Base-by-base conservation (phyloP, 768 basidiomycete genomes). In the Trametes elegans region DNA sequence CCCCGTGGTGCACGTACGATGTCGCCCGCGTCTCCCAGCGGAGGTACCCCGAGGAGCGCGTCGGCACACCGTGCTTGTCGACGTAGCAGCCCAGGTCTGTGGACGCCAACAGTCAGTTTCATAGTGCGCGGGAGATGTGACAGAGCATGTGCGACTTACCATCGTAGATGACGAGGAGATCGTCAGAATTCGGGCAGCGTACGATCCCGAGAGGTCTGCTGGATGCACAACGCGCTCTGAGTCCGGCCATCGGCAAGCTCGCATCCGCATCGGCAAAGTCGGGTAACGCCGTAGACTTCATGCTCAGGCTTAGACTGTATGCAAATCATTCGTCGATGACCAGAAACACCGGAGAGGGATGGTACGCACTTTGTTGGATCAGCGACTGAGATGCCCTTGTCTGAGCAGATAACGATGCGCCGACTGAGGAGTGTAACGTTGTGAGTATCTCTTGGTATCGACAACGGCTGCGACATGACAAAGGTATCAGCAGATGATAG, bases 71-170 rank as follows among this genome's bases (percentile, higher is more conserved):
- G 57, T 82, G 76, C 51, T 82, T 85, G 52, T 85, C 80, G 62
- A 91, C 81, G 66, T 87, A 93, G 63, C 82, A 89, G 13, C 90
- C 91, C 35, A 91, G 71, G 26, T 79, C 91, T 92, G 56, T 7
- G 29, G 11, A 7, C 3, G 11, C 5, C 10, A 10, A 19, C 6
- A 21, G n/a, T 8, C 11, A 3, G 9, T 2, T 2, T 18, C 29
- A n/a, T n/a, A 32, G 40, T 11, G 10, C 10, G 9, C 9, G 24
- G 35, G 43, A 9, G n/a, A 44, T 45, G 23, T 21, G n/a, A 23
- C 28, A 43, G 28, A 34, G 29, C 54, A 18, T 39, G 38, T 29
- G 29, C 34, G 13, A 44, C 84, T 63, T 52, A 88, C 90, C 78
- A 58, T 93, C 87, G 59, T 86, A 93, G 32, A 93, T 67, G 11